Conservation (phyloP, 129 eudicot species). For the Deinandra increscens region DNA sequence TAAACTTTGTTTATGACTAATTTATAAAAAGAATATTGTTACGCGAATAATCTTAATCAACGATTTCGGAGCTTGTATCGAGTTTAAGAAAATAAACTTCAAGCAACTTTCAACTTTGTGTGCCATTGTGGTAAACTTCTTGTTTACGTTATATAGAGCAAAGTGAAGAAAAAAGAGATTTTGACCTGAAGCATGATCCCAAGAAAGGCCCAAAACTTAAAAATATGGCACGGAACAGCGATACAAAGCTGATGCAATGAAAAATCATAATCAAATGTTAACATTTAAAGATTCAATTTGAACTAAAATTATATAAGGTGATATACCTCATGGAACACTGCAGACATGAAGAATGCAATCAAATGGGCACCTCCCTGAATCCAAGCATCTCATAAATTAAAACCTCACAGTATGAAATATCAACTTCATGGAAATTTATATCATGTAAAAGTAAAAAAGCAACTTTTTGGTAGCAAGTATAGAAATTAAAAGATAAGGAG, state of each 20-base stretch:
- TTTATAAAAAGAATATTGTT: background rate
- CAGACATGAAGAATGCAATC: constrained; percentile 67
- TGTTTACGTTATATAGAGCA: background rate
- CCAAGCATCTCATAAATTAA: background rate
- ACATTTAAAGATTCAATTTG: background rate
- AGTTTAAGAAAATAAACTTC: background rate
- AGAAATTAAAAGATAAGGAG: background rate
- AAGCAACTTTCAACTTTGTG: background rate
- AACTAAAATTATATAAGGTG: background rate
- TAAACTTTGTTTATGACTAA: background rate
- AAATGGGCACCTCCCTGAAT: constrained; percentile 63
- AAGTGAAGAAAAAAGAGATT: background rate
- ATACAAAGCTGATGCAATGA: constrained; percentile 1
- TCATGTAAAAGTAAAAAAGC: background rate
- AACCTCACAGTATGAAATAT: background rate
- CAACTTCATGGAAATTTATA: background rate
- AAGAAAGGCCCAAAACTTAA: constrained; percentile 7
- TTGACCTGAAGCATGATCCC: constrained; percentile 11
- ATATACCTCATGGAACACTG: constrained; percentile 75
- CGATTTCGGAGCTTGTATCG: background rate
- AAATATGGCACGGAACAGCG: constrained; percentile 10
- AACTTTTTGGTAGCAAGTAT: too few species aligned
- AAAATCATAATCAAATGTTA: background rate
- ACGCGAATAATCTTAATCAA: background rate
- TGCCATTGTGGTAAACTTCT: background rate